Conservation (phyloP, 2,329 filamentous ascomycete genomes). For the Arthrobotrys sphaeroides region DNA sequence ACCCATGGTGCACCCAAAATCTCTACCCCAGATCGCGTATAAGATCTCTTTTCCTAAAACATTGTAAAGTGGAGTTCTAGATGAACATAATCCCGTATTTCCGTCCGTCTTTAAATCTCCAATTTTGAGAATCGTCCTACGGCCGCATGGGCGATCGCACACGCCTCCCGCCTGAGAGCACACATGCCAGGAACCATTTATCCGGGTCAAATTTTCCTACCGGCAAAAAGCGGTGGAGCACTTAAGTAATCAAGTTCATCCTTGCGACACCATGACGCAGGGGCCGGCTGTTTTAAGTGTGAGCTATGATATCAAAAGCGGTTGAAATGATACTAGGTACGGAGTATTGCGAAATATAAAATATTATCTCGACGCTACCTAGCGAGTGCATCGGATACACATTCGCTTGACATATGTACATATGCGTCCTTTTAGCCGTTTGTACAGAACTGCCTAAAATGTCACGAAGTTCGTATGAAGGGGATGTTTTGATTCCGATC, state of each 20-base stretch:
- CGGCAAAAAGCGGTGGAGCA: neutral
- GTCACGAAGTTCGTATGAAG: neutral
- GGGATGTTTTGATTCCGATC: neutral
- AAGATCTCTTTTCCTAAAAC: neutral
- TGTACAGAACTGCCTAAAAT: neutral
- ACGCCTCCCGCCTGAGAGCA: neutral
- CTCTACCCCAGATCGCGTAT: neutral
- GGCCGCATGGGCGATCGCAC: neutral
- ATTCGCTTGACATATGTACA: neutral
- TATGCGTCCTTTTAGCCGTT: neutral
- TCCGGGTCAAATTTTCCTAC: neutral
- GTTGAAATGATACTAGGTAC: neutral
- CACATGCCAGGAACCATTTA: neutral
- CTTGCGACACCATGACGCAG: neutral
- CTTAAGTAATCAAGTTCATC: conserved; percentile 6
- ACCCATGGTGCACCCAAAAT: too few relatives aligned
- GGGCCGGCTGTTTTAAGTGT: neutral
- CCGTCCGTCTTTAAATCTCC: neutral
- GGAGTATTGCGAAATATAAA: neutral
- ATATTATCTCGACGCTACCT: neutral
- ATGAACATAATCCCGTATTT: neutral
- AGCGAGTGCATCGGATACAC: neutral
- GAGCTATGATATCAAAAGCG: neutral
- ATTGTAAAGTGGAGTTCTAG: conserved; percentile 5
- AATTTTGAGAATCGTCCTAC: neutral